Evolutionary conservation across 1,284 basidiomycete species (phyloP), one percentile per base, ranked within the genome.

Genomic region (Malassezia cuniculi): DNA sequence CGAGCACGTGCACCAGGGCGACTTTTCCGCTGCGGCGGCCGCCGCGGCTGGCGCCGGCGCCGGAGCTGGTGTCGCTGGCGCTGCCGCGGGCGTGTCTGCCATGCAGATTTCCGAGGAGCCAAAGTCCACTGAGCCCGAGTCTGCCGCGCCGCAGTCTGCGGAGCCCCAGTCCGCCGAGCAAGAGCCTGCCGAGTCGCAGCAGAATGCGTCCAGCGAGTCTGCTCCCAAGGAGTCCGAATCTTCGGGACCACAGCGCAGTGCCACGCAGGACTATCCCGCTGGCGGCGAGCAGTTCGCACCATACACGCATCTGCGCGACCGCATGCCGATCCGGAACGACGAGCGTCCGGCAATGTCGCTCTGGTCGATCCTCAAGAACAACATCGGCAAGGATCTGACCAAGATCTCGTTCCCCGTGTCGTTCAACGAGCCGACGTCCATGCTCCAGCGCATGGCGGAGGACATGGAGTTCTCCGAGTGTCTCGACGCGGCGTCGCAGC

Each of bases 381-480:
- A 81, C 50, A 93, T 97, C 46, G 90, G 90, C 50, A 95, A 95
- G 72, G 89, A 95, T 68, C 71, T 95, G 58, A 95, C 89, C 28
- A 90, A 78, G 74, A 95, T 95, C 50, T 80, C 78, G 60, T 93
- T 94, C 70, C 89, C 89, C 1, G 87, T 94, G 35, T 85, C 80
- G 69, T 94, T 95, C 70, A 97, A 94, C 69, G 62, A 65, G 44
- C 62, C 62, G 7, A 65, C 62, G 30, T 89, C 85, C 54, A 95
- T 97, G 90, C 69, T 95, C n/a, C 73, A 77, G 60, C 66, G 75
- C 29, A 76, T 76, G 72, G 71, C 71, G 7, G 70, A 71, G 47
- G 69, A 71, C 52, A 66, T 69, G 65, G 55, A 57, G 34, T 63
- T 57, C 30, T 44, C 52, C 14, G 54, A 60, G 20, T 55, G 54